Base-by-base conservation (phyloP, 2,329 filamentous ascomycete genomes). In the Fusarium odoratissimum region DNA sequence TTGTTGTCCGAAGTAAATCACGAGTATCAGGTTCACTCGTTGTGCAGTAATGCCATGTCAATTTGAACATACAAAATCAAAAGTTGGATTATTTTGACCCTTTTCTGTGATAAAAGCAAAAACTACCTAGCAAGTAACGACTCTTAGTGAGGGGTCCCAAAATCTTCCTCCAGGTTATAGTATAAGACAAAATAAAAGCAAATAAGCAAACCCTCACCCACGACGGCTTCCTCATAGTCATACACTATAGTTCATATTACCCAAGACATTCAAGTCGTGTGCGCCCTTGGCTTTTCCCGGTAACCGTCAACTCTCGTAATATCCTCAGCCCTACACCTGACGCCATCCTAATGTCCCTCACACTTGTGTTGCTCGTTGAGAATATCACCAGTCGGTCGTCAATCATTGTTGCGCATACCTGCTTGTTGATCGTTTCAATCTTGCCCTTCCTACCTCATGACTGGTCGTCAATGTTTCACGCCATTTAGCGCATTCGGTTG, bases 161-260 rank as follows among this genome's bases (percentile, higher is more conserved):
- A 31, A 61, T 58, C 54, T 51, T 54, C 51, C 57, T 62, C 59
- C 60, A 52, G 33, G 59, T 62, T 31, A 72, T 56, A 54, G 28
- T 67, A 66, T 59, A 68, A 67, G 57, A 61, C 55, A 68, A 64
- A 58, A 35, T 35, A 35, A 68, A 75, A 64, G 46, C 30, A 65
- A 60, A 60, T 58, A 57, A 66, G 60, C 49, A 74, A 65, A 73
- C 64, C 49, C 17, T 46, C 40, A 25, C 28, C 51, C 40, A 28
- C 45, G 35, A 64, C 48, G 44, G 46, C 58, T 45, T 66, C 72
- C 69, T 67, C 49, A 58, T 76, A 75, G 75, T 75, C 70, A 57
- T 79, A 74, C 76, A 77, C 71, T 76, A 59, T 77, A 69, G 70
- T 73, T 78, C 76, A 58, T 73, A 78, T 75, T 75, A 77, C 74